Base-by-base conservation (phyloP, 225 moss, liverwort and hornwort species). In the Bryoerythrophyllum caledonicum region DNA sequence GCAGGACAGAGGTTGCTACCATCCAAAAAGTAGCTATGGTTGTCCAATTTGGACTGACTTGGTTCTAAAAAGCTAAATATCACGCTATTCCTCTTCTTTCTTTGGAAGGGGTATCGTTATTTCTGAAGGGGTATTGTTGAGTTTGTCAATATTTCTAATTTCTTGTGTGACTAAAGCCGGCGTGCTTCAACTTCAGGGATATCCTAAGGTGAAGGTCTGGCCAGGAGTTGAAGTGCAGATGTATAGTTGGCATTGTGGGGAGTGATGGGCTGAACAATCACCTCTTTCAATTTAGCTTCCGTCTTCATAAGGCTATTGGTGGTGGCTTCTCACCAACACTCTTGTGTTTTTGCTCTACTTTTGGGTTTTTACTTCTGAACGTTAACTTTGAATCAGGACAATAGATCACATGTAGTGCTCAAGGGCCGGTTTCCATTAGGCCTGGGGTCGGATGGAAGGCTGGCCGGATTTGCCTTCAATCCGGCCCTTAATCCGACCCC, bases 21-120 rank as follows among this genome's bases (percentile, higher is more conserved):
- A n/a, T n/a, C n/a, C n/a, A n/a, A n/a, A n/a, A n/a, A n/a, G n/a
- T n/a, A n/a, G n/a, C n/a, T n/a, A n/a, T n/a, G n/a, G n/a, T n/a
- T n/a, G n/a, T n/a, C n/a, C n/a, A n/a, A n/a, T n/a, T n/a, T n/a
- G n/a, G n/a, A n/a, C n/a, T n/a, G n/a, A n/a, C n/a, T n/a, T n/a
- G n/a, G n/a, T n/a, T n/a, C n/a, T n/a, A n/a, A n/a, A n/a, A n/a
- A n/a, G n/a, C n/a, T n/a, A n/a, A n/a, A n/a, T n/a, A n/a, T n/a
- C n/a, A n/a, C n/a, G 72, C 76, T 79, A 74, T 71, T 59, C 76
- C 76, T 82, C 65, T 66, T 81, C 81, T 74, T 74, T 81, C 71
- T 82, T 78, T 68, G 74, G 71, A 74, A 81, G 65, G 75, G n/a
- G n/a, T n/a, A n/a, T n/a, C n/a, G n/a, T n/a, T n/a, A 46, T 32